A percentile compares a stretch with the other conserved stretches of the same genome.
Conservation (phyloP, 306 rosid species). For the Citrullus mucosospermus region DNA sequence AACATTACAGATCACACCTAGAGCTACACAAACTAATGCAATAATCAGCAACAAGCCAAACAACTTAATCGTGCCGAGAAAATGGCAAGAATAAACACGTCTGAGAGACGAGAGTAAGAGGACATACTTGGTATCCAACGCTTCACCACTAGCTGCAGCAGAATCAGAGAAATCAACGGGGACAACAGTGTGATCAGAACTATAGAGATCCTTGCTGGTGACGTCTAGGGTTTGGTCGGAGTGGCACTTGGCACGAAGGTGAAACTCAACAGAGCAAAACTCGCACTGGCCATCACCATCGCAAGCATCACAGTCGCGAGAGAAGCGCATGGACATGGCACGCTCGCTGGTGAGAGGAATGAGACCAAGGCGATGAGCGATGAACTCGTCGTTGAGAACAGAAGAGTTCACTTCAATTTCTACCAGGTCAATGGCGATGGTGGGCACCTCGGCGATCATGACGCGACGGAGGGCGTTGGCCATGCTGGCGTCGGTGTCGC, state of each 20-base stretch:
- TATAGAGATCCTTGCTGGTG: slow-evolving; percentile 64
- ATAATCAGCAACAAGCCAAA: not conserved
- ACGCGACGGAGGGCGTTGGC: slow-evolving; percentile 97
- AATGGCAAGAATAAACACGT: not conserved
- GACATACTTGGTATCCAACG: slow-evolving; percentile 39
- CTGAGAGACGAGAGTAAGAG: not conserved
- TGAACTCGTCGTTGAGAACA: slow-evolving; percentile 90
- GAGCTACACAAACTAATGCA: not conserved
- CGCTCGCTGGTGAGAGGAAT: slow-evolving; percentile 80
- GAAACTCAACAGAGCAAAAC: slow-evolving; percentile 94
- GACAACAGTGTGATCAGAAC: slow-evolving; percentile 82
- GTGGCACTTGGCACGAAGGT: slow-evolving; percentile 66
- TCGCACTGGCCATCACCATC: slow-evolving; percentile 98
- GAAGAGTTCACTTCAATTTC: slow-evolving; percentile 94
- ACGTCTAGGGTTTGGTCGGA: slow-evolving; percentile 79
- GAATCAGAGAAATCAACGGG: slow-evolving; percentile 76
- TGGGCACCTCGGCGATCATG: slow-evolving; percentile 93
- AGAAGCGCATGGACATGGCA: slow-evolving; percentile 95
- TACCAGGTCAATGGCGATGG: slow-evolving; percentile 83
- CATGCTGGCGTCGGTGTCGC: slow-evolving; percentile 74
- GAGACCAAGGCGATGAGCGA: slow-evolving; percentile 90
- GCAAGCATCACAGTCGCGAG: slow-evolving; percentile 97
- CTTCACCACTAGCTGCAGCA: slow-evolving; percentile 29
- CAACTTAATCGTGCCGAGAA: not conserved
- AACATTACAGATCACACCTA: not conserved